Conservation (phyloP, 257 asterid genomes). For the Scutellaria minor region DNA sequence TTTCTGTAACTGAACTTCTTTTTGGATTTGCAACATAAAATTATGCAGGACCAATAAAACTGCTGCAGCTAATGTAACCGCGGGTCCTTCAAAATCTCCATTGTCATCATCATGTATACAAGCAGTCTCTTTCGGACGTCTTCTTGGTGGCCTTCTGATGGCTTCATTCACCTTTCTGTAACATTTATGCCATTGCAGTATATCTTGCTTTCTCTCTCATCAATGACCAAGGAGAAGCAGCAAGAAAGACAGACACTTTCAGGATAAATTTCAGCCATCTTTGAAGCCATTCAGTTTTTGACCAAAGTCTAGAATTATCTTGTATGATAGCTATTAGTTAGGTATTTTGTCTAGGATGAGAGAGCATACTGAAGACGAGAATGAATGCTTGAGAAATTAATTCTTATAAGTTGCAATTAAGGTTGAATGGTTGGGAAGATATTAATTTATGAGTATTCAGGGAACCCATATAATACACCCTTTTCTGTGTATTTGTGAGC, state of each 20-base stretch:
- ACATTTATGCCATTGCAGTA: neutral
- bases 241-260: neutral
- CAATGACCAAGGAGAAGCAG: constrained; percentile 2
- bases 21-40: constrained; percentile 11
- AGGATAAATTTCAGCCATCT: neutral
- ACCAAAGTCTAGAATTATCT: neutral
- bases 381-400: constrained; percentile 30
- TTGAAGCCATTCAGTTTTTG: constrained; percentile 26
- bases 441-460: neutral
- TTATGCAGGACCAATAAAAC: constrained; percentile 66
- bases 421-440: neutral
- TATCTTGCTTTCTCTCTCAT: neutral
- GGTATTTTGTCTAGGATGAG: constrained; percentile 7
- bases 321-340: constrained; percentile 33
- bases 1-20: neutral
- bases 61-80: constrained; percentile 49
- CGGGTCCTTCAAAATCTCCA: constrained; percentile 52
- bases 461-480: neutral
- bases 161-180: constrained; percentile 48
- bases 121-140: constrained; percentile 17
- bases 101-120: constrained; percentile 49
- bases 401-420: constrained; percentile 28
- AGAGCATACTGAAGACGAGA: constrained; percentile 23
- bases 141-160: constrained; percentile 46
- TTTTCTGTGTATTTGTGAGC: no score